Percentiles rank a stretch among this genome's conserved stretches.
Conservation (phyloP, 495 filamentous ascomycete genomes). For the Penicillium verhagenii region DNA sequence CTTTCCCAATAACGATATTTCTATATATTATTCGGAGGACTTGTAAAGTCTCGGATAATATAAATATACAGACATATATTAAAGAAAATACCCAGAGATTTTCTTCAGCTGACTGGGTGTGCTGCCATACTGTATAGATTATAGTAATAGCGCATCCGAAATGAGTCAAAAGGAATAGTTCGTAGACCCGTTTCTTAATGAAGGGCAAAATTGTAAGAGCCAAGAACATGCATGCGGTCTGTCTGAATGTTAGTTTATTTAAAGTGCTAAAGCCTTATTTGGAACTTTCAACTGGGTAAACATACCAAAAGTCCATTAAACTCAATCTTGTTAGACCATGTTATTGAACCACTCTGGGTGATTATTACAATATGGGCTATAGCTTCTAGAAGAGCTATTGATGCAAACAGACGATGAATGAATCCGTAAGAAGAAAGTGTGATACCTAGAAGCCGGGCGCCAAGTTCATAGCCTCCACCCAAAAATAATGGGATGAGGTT, state of each 20-base stretch:
- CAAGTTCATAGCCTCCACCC: constrained; percentile 16
- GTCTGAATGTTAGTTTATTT: neutral
- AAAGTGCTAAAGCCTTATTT: neutral
- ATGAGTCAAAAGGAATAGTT: constrained; percentile 23
- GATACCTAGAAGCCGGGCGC: constrained; percentile 19
- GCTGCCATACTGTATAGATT: constrained; percentile 9
- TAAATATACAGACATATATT: constrained; percentile 1
- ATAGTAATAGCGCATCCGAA: constrained; percentile 12
- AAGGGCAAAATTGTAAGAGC: constrained; percentile 16
- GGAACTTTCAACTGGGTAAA: neutral
- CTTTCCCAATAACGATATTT: constrained; percentile 14
- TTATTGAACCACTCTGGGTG: neutral
- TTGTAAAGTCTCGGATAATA: constrained; percentile 6
- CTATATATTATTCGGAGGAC: constrained; percentile 11
- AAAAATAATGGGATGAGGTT: constrained; percentile 13
- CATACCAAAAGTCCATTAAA: constrained; percentile 18
- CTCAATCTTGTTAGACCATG: constrained; percentile 5
- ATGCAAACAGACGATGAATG: constrained; percentile 20
- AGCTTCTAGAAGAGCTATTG: constrained; percentile 18
- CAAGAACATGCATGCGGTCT: constrained; percentile 16
- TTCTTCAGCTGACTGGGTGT: constrained; percentile 1
- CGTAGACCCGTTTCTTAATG: constrained; percentile 19
- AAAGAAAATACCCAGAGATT: constrained; percentile 1
- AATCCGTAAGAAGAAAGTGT: constrained; percentile 24
- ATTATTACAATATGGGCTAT: constrained; percentile 12